Base-by-base conservation (phyloP, 2,329 filamentous ascomycete species). In the Colletotrichum truncatum region DNA sequence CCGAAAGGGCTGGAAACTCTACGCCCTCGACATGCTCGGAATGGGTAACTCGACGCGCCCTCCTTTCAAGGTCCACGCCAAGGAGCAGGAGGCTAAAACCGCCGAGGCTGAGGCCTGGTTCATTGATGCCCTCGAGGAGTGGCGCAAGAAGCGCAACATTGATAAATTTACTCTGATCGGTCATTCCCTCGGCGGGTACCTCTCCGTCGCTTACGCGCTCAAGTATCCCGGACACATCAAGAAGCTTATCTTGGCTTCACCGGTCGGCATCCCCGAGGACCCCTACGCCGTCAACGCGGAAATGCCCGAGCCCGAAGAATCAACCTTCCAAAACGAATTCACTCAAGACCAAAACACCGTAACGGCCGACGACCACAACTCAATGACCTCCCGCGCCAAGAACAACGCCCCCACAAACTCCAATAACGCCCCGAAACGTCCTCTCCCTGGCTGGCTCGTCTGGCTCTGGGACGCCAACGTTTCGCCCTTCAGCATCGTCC, bases 381-480 rank as follows among this genome's bases (percentile, higher is more conserved):
- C 64, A 21, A 70, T 25, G 30, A 67, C 71, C 21, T 70, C 75
- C 18, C 70, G 67, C 36, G 70, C 75, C 39, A 65, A 38, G 75
- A 64, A 81, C 21, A 75, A 78, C 25, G 76, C 76, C 26, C 80
- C 79, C 54, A 73, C 70, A 60, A 75, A 74, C 39, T 67, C 73
- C 34, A 75, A 73, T 32, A 75, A 76, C 60, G 74, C 80, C 14
- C 80, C 78, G 38, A 77, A 81, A 70, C 79, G 87, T 12, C 91
- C 89, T 2, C 78, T 96, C 3, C 93, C 94, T 0, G 89, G 91
- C 77, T 98, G 95, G 94, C 83, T 98, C 18, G 89, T 90, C 60
- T 98, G 94, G 80, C 87, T 99, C 4, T 99, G 96, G 96, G 96
- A 99, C 70, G 92, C 94, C 70, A 99, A 99, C 75, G 89, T 98